These are phyloP conservation scores for Chaetothyriales sp. DNA, from an alignment of 2,329 filamentous ascomycete species.

Conservation along the genomic window DNA sequence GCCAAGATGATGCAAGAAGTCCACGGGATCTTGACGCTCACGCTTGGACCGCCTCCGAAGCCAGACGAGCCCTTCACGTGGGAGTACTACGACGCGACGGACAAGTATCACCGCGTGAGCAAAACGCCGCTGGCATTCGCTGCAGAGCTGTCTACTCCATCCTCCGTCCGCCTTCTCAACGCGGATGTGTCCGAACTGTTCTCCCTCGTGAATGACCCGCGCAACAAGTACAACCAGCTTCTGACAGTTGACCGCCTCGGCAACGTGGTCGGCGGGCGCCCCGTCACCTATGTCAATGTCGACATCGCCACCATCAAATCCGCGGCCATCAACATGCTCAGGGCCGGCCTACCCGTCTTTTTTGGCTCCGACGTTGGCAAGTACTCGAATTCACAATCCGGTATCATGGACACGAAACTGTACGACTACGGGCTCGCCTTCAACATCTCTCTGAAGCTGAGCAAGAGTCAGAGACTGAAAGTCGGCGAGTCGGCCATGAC, in stretches of 20 bases:
- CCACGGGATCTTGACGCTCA: conserved; percentile 66
- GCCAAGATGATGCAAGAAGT: conserved; percentile 66
- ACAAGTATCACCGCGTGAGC: conserved; percentile 48
- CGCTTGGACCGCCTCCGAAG: conserved; percentile 64
- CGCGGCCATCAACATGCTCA: conserved; percentile 63
- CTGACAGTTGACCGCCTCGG: conserved; percentile 67
- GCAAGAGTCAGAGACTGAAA: conserved; percentile 59
- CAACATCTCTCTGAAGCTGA: conserved; percentile 58
- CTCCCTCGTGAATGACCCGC: conserved; percentile 73
- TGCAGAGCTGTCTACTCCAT: conserved; percentile 48
- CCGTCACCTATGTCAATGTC: conserved; percentile 72
- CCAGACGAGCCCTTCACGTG: conserved; percentile 60
- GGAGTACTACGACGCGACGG: conserved; percentile 61
- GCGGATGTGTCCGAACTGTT: conserved; percentile 56
- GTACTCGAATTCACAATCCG: conserved; percentile 52
- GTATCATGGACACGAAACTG: conserved; percentile 68
- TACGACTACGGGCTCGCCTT: conserved; percentile 76
- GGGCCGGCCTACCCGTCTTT: conserved; percentile 67
- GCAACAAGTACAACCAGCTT: conserved; percentile 58
- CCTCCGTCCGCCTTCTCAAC: conserved; percentile 43
- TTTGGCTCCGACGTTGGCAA: conserved; percentile 83
- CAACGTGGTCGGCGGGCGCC: conserved; percentile 64
- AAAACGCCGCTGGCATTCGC: conserved; percentile 61
- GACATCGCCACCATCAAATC: conserved; percentile 58
- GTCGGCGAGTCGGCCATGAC: conserved; percentile 74